Base-by-base conservation (phyloP, 495 filamentous ascomycete species). In the Corynascus novoguineensis region DNA sequence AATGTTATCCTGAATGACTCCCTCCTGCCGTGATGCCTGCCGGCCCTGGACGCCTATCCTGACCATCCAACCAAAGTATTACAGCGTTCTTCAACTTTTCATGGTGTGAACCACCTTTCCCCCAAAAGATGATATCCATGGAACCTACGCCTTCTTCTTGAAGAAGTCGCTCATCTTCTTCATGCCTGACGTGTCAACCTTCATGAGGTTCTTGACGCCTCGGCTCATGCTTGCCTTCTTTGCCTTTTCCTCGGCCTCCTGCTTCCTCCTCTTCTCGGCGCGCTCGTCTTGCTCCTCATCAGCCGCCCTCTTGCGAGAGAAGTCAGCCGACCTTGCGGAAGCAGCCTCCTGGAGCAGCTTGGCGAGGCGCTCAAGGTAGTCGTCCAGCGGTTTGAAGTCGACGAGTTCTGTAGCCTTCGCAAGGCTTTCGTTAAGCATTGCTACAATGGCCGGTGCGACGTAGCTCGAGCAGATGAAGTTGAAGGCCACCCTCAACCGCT, bases 121-220 rank as follows among this genome's bases (percentile, higher is more conserved):
- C 15, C n/a, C 4, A 24, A 42, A 49, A 58, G 60, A 57, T 52
- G 42, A 32, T 51, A 50, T 29, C 53, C 53, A 56, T 14, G 35
- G 19, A 28, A 17, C 15, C 27, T 47, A 57, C n/a, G 42, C n/a
- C 57, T 82, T 85, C 75, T 92, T 96, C 35, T 78, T 81, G 69
- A 98, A 98, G 69, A 97, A 98, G 58, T 85, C 81, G 61, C 90
- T 96, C 84, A 98, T 81, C 78, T 96, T 97, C 79, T 88, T 90
- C 93, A 99, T 99, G 25, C 93, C 95, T 15, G 65, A 82, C 0
- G 84, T 90, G 68, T 96, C 87, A 14, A 88, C 92, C 74, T 97
- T 97, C 68, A 86, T 86, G 64, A 99, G 65, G 37, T 92, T 79
- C 62, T 80, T 83, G 1, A 96, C 82, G 0, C 81, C 91, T 19